Percentiles rank a stretch among this genome's conserved stretches.
phyloP scores from a whole-genome alignment of 768 basidiomycete species.

The Tylopilus sp. region DNA sequence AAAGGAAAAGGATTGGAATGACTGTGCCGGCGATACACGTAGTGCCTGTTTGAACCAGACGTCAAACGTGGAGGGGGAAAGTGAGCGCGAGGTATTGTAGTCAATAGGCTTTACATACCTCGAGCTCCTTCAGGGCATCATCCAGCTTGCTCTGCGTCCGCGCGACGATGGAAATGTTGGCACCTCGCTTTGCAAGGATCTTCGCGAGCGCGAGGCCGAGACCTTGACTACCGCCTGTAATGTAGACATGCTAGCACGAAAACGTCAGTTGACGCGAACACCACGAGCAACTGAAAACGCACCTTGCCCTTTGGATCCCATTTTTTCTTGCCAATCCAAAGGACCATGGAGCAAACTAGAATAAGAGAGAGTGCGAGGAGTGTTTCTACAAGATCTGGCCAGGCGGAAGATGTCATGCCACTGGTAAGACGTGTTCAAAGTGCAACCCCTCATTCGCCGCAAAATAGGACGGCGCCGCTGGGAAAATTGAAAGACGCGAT shows the following conservation, averaged over 20 bases:
- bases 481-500: no score
- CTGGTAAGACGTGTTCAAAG: neutral
- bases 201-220: constrained; percentile 74
- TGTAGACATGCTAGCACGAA: constrained; percentile 65
- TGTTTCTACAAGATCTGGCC: neutral
- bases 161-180: constrained; percentile 84
- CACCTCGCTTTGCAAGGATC: constrained; percentile 63
- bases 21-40: constrained; percentile 55
- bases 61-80: neutral
- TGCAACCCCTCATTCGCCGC: neutral
- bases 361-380: constrained; percentile 13
- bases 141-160: constrained; percentile 63
- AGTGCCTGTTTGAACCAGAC: constrained; percentile 36
- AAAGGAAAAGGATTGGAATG: constrained; percentile 63
- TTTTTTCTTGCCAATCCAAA: constrained; percentile 29
- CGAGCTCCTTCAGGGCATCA: constrained; percentile 55
- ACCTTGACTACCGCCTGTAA: constrained; percentile 82
- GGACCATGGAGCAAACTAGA: constrained; percentile 13
- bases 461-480: no score
- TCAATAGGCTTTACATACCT: constrained; percentile 44
- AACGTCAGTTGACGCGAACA: neutral
- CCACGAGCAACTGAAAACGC: neutral
- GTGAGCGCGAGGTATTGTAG: neutral
- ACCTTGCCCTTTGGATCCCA: constrained; percentile 52
- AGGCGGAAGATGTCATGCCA: neutral